Base-by-base conservation (phyloP, 108 stramenopile genomes). In the Cyclotella sp. region DNA sequence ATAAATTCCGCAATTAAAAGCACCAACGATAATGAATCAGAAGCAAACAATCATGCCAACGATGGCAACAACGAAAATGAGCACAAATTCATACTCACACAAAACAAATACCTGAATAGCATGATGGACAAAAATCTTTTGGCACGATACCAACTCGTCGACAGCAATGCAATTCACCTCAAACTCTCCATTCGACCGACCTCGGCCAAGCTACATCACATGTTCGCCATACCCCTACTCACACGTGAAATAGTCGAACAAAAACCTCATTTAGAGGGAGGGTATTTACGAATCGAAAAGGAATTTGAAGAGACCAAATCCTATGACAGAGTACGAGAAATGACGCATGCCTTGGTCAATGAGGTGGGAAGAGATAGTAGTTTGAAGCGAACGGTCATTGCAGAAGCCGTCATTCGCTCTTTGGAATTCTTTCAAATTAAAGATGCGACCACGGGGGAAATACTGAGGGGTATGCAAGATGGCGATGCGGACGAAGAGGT, bases 51-150 rank as follows among this genome's bases (percentile, higher is more conserved):
- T 14, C 6, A 10, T 10, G 6, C 24, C 30, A 53, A 26, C 27
- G 13, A 45, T 26, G 12, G 15, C 6, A 27, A 65, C 22, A 1
- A 46, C 24, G 3, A 45, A 46, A 3, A 65, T 24, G 7, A 34
- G n/a, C 0, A 15, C 14, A 43, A 11, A 14, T 19, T 21, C 16
- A 42, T 41, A 19, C 9, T 40, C 58, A 10, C 59, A 63, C 26
- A 63, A 41, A 70, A 72, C 54, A 42, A 71, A 19, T 72, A 70
- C 57, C 63, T 78, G 0, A 78, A 57, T 21, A 60, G 40, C 63
- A 76, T 76, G 81, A 70, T 82, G 69, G 81, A 82, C 51, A 76
- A 75, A 44, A 65, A 41, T 11, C 75, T 82, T 11, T 22, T 82
- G 7, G 19, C 41, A 28, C 44, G 63, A 61, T 82, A 57, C 63